Evolutionary conservation across 768 basidiomycete genomes (phyloP), one percentile per base, ranked within the genome.

Genomic region (Nidularia pulvinata): DNA sequence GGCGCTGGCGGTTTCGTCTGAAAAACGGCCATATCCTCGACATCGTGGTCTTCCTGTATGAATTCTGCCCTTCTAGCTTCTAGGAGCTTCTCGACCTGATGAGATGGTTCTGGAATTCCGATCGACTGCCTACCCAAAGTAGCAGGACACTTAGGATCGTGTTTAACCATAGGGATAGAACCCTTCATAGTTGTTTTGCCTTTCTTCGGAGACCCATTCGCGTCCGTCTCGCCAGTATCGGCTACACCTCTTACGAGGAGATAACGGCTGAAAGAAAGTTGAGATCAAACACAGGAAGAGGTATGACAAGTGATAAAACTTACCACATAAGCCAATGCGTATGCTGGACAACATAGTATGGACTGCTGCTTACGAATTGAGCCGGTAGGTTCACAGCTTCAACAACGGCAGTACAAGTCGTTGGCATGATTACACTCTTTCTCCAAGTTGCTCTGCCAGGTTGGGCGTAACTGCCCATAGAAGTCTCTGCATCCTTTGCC

Each of bases 291-390:
- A 19, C 19, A 19, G 19, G 19, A 19, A 19, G 19, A 19, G 19
- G 19, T 19, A 19, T 19, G 19, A 19, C 37, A 32, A 36, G 44
- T 30, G 13, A 14, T 35, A 10, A 22, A 25, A 61, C 81, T 44
- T 58, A 84, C 85, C 85, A 86, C 63, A 87, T 75, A 50, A 89
- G 86, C 87, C 88, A 89, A 42, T 83, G 76, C 1, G 85, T 85
- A 51, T 88, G 70, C 16, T 79, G 66, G 37, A 89, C 77, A 3
- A 89, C 87, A 54, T 83, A 82, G 61, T 80, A 80, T 0, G 80
- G 79, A 42, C 71, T 70, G 0, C 59, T 58, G 58, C 72, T 79
- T n/a, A 83, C 80, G 54, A 86, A 91, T 49, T 81, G 60, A 0
- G 55, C 14, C 0, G 85, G 83, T 7, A 78, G 68, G 59, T 89